Evolutionary conservation across 768 basidiomycete genomes (phyloP).

Genomic region (Tulasnella sp.): DNA sequence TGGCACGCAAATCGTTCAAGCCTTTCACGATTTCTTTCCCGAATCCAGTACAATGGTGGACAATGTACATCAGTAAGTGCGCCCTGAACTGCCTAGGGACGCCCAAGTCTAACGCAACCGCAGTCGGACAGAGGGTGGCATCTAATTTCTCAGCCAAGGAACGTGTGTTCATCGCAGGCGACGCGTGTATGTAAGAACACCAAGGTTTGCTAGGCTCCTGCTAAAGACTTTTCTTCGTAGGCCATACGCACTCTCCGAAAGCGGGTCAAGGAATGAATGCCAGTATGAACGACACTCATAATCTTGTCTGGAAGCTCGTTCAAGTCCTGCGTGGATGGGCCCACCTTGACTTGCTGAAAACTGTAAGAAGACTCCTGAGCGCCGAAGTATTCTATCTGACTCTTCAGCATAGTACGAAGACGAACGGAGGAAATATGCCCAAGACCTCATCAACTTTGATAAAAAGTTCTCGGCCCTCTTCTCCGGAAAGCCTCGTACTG

Average conservation of each 20-base stretch:
- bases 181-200: constrained; percentile 52
- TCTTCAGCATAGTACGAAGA: constrained; percentile 46
- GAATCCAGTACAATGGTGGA: constrained; percentile 60
- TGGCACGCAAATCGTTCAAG: constrained; percentile 46
- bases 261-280: constrained; percentile 58
- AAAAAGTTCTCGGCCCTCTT: constrained; percentile 57
- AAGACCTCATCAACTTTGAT: constrained; percentile 67
- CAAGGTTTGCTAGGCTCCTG: background rate
- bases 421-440: constrained; percentile 56
- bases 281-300: constrained; percentile 67
- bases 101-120: background rate
- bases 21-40: constrained; percentile 49
- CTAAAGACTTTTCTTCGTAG: background rate
- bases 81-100: background rate
- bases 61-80: constrained; percentile 55
- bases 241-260: constrained; percentile 30
- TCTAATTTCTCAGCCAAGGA: constrained; percentile 51
- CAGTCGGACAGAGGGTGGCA: constrained; percentile 70
- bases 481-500: constrained; percentile 55
- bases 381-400: background rate
- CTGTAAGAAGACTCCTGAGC: constrained; percentile 33
- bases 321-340: constrained; percentile 52
- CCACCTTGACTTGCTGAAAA: constrained; percentile 41
- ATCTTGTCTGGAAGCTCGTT: constrained; percentile 61
- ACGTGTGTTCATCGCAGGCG: constrained; percentile 68